Percentiles rank a stretch among this genome's conserved stretches.
These are phyloP conservation scores for Quaeritorhiza haematococci DNA, from an alignment of 371 early-diverging fungal genomes.

Conservation along the genomic window DNA sequence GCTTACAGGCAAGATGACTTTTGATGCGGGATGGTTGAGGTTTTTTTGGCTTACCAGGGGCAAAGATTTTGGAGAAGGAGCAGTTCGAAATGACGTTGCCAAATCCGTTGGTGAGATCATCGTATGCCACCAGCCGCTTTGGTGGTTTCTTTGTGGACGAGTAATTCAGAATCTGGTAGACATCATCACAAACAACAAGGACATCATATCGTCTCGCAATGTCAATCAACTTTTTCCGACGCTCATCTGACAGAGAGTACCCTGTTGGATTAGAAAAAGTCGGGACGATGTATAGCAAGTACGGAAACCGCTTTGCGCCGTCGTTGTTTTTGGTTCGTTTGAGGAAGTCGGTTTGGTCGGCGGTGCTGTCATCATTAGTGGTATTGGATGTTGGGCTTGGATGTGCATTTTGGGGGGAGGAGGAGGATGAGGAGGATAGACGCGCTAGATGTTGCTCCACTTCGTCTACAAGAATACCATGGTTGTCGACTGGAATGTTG, in stretches of 20 bases:
- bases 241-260: slow-evolving; percentile 25
- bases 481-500: slow-evolving; percentile 20
- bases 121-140: slow-evolving; percentile 12
- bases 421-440: too few relatives aligned
- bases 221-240: slow-evolving; percentile 36
- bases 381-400: too few relatives aligned
- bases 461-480: too few relatives aligned
- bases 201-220: slow-evolving; percentile 48
- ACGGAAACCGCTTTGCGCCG: slow-evolving; percentile 16
- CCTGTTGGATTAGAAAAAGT: slow-evolving; percentile 56
- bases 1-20: too few relatives aligned
- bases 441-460: too few relatives aligned
- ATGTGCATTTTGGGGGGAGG: too few relatives aligned
- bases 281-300: slow-evolving; percentile 54
- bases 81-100: slow-evolving; percentile 38
- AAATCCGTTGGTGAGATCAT: slow-evolving; percentile 8
- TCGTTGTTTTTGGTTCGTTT: too few relatives aligned
- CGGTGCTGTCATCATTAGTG: too few relatives aligned
- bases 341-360: too few relatives aligned
- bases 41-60: too few relatives aligned
- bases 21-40: too few relatives aligned
- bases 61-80: slow-evolving; percentile 33
- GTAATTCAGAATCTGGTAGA: slow-evolving; percentile 50
- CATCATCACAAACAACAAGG: slow-evolving; percentile 59
- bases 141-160: slow-evolving; percentile 15